Conservation (phyloP, 306 rosid genomes). For the Psophocarpus tetragonolobus region DNA sequence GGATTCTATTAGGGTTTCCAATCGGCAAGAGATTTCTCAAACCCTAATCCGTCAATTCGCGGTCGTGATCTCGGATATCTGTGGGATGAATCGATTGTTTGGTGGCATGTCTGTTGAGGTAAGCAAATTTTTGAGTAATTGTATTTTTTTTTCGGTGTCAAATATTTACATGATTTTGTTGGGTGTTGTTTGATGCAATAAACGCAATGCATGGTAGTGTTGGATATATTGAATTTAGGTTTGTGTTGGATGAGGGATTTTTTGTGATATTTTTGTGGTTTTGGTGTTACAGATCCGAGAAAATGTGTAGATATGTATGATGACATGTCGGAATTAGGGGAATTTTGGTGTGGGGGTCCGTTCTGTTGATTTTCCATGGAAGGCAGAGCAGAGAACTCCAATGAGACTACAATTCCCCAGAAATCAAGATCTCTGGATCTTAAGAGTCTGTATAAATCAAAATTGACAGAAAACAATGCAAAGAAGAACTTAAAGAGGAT, state of each 20-base stretch:
- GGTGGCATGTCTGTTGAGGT: slow-evolving; percentile 51
- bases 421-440: slow-evolving; percentile 88
- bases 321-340: slow-evolving; percentile 73
- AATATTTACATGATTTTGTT: slow-evolving; percentile 10
- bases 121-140: slow-evolving; percentile 21
- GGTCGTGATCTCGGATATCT: slow-evolving; percentile 47
- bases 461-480: slow-evolving; percentile 40
- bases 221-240: slow-evolving; percentile 47
- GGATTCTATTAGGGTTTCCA: slow-evolving; percentile 67
- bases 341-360: slow-evolving; percentile 48
- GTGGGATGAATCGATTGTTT: slow-evolving; percentile 31
- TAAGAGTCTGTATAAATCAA: slow-evolving; percentile 70
- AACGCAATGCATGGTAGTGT: slow-evolving; percentile 41
- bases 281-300: slow-evolving; percentile 69
- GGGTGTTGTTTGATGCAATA: slow-evolving; percentile 24
- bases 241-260: slow-evolving; percentile 28
- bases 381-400: slow-evolving; percentile 59
- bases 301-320: slow-evolving; percentile 52
- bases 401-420: slow-evolving; percentile 63
- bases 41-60: slow-evolving; percentile 47
- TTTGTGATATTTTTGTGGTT: slow-evolving; percentile 19
- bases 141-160: neutral
- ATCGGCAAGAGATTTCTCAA: slow-evolving; percentile 42
- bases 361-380: slow-evolving; percentile 73
- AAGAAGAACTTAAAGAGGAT: slow-evolving; percentile 60